Base-by-base conservation (phyloP, 768 basidiomycete genomes). In the Rhodosporidiobolus odoratus region DNA sequence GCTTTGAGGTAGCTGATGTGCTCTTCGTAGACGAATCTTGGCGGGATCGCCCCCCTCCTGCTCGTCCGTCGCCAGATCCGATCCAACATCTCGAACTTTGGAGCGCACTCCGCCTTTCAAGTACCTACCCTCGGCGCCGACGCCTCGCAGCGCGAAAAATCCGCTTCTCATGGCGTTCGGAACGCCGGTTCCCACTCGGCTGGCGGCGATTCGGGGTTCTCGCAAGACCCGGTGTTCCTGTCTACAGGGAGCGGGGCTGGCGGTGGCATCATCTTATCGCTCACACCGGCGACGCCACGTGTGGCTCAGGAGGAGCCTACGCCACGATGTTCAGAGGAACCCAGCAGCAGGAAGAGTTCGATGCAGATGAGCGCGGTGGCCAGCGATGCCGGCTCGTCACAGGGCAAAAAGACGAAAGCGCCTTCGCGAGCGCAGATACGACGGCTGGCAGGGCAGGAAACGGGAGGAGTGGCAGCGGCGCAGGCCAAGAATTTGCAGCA, bases 51-150 rank as follows among this genome's bases (percentile, higher is more conserved):
- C 12, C 52, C 54, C 27, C 62, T 63, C 40, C 8, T 54, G 30
- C 1, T 63, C 40, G 62, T 63, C 21, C 62, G 48, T 5, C 62
- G 52, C 10, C 62, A 63, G 12, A 63, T 63, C 52, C 40, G n/a
- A 40, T 19, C 38, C 38, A 63, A 63, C 23, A 12, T 23, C 40
- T 9, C n/a, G 38, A 63, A 40, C 23, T 63, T 63, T 10, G 52
- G 10, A n/a, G 34, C 38, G 10, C 58, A 27, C 37, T 12, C 37
- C 25, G 25, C n/a, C 13, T 40, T 23, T 16, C 50, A 54, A 30
- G 21, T 63, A 12, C n/a, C 62, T 37, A 41, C 10, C 15, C n/a
- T 62, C 17, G 23, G 6, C 3, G 23, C 50, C 10, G 54, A 6
- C 35, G n/a, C n/a, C n/a, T n/a, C n/a, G n/a, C n/a, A n/a, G n/a